phyloP scores from a whole-genome alignment of 805 yeast genomes.

The Nakazawaea molendinolei region DNA sequence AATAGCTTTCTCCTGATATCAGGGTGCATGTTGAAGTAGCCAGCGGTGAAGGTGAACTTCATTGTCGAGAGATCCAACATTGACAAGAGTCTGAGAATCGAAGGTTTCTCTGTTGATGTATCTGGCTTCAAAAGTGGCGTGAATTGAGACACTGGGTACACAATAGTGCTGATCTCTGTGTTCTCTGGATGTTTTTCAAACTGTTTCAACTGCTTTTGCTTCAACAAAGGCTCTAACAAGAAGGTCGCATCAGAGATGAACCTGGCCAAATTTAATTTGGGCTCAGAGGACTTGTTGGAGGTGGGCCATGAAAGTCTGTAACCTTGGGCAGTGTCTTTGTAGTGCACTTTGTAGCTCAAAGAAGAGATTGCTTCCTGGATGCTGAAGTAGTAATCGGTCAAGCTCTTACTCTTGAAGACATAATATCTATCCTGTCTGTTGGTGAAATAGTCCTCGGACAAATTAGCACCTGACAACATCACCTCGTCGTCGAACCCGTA shows the following conservation, averaged over 20 bases:
- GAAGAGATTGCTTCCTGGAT: slow-evolving; percentile 63
- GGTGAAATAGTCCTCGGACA: slow-evolving; percentile 87
- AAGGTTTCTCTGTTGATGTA: slow-evolving; percentile 76
- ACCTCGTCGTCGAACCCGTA: slow-evolving; percentile 93
- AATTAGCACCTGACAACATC: slow-evolving; percentile 83
- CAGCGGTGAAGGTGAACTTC: slow-evolving; percentile 89
- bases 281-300: slow-evolving; percentile 60
- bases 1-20: slow-evolving; percentile 56
- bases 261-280: slow-evolving; percentile 42
- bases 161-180: slow-evolving; percentile 46
- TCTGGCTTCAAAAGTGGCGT: slow-evolving; percentile 69
- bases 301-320: slow-evolving; percentile 71
- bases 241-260: slow-evolving; percentile 52
- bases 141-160: slow-evolving; percentile 89
- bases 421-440: slow-evolving; percentile 93
- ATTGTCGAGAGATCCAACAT: slow-evolving; percentile 46
- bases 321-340: slow-evolving; percentile 33
- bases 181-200: slow-evolving; percentile 24
- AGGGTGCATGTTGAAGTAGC: slow-evolving; percentile 89
- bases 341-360: slow-evolving; percentile 60
- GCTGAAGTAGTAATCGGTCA: slow-evolving; percentile 70
- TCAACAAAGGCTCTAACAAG: slow-evolving; percentile 52
- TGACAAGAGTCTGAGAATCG: slow-evolving; percentile 55
- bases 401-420: slow-evolving; percentile 45
- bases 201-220: slow-evolving; percentile 21